Evolutionary conservation across 23 red algal genomes (phyloP), one percentile per base, ranked within the genome.

Genomic region (Gracilaria vermiculophylla): DNA sequence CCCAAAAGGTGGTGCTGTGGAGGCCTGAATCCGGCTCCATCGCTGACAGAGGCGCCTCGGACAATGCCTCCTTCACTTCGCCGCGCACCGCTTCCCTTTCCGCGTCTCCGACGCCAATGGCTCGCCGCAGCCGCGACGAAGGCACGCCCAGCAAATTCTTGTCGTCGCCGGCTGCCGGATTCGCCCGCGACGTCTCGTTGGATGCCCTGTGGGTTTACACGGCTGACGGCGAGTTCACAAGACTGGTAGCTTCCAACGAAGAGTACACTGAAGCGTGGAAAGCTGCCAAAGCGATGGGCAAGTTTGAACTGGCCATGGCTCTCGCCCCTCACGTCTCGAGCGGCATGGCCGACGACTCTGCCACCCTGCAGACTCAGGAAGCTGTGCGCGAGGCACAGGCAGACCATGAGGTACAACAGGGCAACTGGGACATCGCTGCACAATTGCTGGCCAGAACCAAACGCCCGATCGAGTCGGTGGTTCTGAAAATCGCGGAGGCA

Each of bases 371-470:
- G 32, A 81, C 75, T 19, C 64, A 74, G 13, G 61, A 91, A 33
- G 87, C 87, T 15, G 87, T 91, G 29, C 75, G 76, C 29, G 87
- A 91, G 60, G 87, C 87, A 28, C 87, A 91, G 55, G 76, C 87
- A 3, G 87, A 91, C 57, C 87, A 91, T 51, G 87, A 53, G 21
- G 75, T 74, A 2, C 42, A 73, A 41, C 36, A 81, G 27, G 87
- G 87, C 16, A 32, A 91, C 76, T 91, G 87, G 87, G 87, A 91
- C 50, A 74, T 73, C 53, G 87, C 75, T 28, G 87, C 87, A 2
- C 58, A 81, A 60, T 32, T 91, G 43, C 76, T 66, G 21, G 87
- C 87, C 17, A 91, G 78, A 48, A 91, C 87, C 35, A 81, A 80
- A 52, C 87, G 76, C n/a, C 76, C 87, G 10, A 81, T 91, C 39